Conservation (phyloP, 768 basidiomycete genomes). For the Pleurotus sapidus region DNA sequence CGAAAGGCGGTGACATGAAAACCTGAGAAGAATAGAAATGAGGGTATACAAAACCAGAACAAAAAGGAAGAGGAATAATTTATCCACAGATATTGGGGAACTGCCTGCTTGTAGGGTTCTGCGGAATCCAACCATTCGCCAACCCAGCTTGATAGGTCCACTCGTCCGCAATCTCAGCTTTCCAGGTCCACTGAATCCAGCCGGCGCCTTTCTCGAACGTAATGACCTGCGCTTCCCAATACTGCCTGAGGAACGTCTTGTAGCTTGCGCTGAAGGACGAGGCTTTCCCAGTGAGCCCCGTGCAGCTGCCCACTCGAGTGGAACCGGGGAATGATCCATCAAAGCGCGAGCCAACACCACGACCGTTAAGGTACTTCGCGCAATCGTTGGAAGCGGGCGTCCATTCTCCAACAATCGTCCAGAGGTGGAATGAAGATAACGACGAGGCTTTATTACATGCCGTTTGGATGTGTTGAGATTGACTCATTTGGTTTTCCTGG, state of each 20-base stretch:
- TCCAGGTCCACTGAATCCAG: constrained; percentile 87
- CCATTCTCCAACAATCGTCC: constrained; percentile 90
- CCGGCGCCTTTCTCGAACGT: constrained; percentile 68
- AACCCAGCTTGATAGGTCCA: constrained; percentile 90
- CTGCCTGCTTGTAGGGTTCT: constrained; percentile 39
- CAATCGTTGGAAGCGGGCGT: constrained; percentile 77
- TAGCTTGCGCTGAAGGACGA: constrained; percentile 71
- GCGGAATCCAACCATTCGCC: constrained; percentile 81
- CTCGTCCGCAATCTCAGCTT: constrained; percentile 78
- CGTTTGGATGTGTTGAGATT: constrained; percentile 54
- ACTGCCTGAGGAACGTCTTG: constrained; percentile 78
- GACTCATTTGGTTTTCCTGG: constrained; percentile 43
- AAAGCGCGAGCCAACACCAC: constrained; percentile 65
- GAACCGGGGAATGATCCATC: constrained; percentile 68
- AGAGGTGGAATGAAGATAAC: constrained; percentile 58
- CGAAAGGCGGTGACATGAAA: too few relatives aligned
- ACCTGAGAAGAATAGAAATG: too few relatives aligned
- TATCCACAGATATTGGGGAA: constrained; percentile 67
- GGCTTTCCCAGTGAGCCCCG: constrained; percentile 68
- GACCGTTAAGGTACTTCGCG: constrained; percentile 81
- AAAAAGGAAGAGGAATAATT: background rate
- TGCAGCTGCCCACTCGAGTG: constrained; percentile 69
- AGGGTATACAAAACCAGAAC: too few relatives aligned
- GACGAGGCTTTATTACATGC: constrained; percentile 50
- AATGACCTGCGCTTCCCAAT: constrained; percentile 82